A percentile compares a stretch with the other conserved stretches of the same genome.
Evolutionary conservation across 2,329 filamentous ascomycete genomes (phyloP).

Genomic region (Blastomyces parvus): DNA sequence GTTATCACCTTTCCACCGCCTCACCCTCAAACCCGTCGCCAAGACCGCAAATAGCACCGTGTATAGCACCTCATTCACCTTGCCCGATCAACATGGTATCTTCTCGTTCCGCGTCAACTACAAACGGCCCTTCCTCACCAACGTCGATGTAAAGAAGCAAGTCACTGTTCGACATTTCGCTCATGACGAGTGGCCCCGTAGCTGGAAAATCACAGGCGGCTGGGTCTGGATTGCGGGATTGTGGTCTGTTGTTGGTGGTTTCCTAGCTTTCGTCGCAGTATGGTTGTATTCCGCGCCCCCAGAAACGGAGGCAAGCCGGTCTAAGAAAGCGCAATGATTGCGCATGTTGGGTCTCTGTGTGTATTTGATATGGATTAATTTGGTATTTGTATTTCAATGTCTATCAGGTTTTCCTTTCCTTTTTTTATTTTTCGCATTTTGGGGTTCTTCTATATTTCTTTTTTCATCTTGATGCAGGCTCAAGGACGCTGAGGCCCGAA

Average conservation of each 20-base stretch:
- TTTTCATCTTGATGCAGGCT: not conserved
- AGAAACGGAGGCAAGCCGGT: constrained; percentile 1
- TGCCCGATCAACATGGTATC: constrained; percentile 96
- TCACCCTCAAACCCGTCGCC: constrained; percentile 54
- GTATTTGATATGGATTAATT: not conserved
- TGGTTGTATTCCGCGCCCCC: constrained; percentile 71
- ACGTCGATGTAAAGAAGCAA: constrained; percentile 85
- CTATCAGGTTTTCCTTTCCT: not conserved
- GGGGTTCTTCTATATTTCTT: not conserved
- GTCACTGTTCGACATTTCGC: constrained; percentile 94
- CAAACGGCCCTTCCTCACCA: constrained; percentile 84
- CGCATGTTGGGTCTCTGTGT: not conserved
- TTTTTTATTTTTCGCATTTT: not conserved
- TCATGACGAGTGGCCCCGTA: constrained; percentile 91
- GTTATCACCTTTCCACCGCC: constrained; percentile 93
- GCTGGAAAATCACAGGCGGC: constrained; percentile 77
- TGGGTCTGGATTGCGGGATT: constrained; percentile 94
- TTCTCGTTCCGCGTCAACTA: constrained; percentile 98
- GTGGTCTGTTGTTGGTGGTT: constrained; percentile 71
- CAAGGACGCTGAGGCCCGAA: not conserved
- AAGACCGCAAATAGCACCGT: constrained; percentile 59
- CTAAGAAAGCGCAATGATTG: constrained; percentile 13
- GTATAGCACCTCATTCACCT: constrained; percentile 65
- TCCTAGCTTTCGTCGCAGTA: constrained; percentile 71
- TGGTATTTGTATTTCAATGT: constrained; percentile 4